Base-by-base conservation (phyloP, 2,329 filamentous ascomycete species). In the Tolypocladium nubicola region DNA sequence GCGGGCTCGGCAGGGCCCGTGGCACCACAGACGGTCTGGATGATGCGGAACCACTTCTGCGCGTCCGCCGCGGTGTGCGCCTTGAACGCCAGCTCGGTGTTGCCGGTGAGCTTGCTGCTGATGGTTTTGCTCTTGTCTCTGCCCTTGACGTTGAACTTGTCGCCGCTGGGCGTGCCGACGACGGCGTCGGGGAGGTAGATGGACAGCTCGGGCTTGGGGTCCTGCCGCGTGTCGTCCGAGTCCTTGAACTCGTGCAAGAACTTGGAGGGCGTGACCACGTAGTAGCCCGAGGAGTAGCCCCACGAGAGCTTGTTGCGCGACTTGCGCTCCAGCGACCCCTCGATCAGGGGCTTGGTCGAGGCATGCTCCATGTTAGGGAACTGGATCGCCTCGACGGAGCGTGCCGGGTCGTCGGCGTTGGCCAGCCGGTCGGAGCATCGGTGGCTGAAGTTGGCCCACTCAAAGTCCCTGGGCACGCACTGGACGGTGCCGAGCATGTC, bases 241-340 rank as follows among this genome's bases (percentile, higher is more conserved):
- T 95, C 91, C 75, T 96, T 96, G 80, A 96, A 99, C 73, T 97
- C 92, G 75, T 99, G 94, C 58, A 99, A 76, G 75, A 87, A 99
- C 67, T 89, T 90, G 58, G 89, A 83, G 0, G 90, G 88, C 0
- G 91, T 96, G 53, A 97, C 84, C 57, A 94, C 93, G 69, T 96
- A 99, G 79, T 95, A 96, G 57, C 83, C 84, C 0, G 88, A 83
- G 61, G 84, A 86, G 73, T 89, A 94, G 58, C 88, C 87, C 73
- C 87, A 84, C 23, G 81, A 81, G 38, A 90, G 83, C 73, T 96
- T 86, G 71, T 96, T 88, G 65, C 91, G 88, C 60, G 88, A 90
- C 76, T 96, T 97, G 68, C 90, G 87, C 77, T 97, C 90, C 53
- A 99, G 81, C 0, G 84, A 87, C 43, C 94, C 94, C 66, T 96